Evolutionary conservation across 495 filamentous ascomycete species (phyloP).

Genomic region (Penicillium longicatenatum): DNA sequence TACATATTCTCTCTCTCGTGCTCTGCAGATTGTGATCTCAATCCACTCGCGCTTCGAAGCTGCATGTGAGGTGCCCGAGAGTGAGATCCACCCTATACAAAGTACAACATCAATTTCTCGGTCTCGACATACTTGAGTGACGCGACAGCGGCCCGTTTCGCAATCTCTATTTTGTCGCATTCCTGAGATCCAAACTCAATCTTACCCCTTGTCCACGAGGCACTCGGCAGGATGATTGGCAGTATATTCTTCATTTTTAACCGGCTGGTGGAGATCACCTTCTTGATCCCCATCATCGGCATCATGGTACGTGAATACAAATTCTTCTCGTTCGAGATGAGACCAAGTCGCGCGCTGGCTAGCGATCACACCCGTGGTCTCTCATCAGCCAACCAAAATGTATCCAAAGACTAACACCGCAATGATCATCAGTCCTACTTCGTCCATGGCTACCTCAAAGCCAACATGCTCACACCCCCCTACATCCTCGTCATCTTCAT

Average conservation of each 20-base stretch:
- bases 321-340: not conserved
- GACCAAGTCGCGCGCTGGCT: not conserved
- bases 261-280: constrained; percentile 79
- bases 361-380: constrained; percentile 12
- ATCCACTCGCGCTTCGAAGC: constrained; percentile 4
- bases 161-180: constrained; percentile 14
- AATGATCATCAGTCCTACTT: constrained; percentile 61
- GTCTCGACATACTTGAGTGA: constrained; percentile 5
- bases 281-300: constrained; percentile 84
- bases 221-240: constrained; percentile 62
- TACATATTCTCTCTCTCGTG: constrained; percentile 6
- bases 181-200: constrained; percentile 15
- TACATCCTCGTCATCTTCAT: constrained; percentile 92
- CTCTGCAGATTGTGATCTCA: constrained; percentile 15
- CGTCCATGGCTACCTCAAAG: constrained; percentile 69
- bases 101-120: not conserved
- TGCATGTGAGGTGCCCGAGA: not conserved
- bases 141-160: not conserved
- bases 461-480: constrained; percentile 72
- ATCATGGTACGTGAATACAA: constrained; percentile 60
- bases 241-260: constrained; percentile 82
- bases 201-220: not conserved
- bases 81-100: constrained; percentile 2
- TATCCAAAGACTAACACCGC: constrained; percentile 15
- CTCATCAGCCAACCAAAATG: not conserved